Base-by-base conservation (phyloP, 2,329 filamentous ascomycete genomes). In the Epichloe scottii region DNA sequence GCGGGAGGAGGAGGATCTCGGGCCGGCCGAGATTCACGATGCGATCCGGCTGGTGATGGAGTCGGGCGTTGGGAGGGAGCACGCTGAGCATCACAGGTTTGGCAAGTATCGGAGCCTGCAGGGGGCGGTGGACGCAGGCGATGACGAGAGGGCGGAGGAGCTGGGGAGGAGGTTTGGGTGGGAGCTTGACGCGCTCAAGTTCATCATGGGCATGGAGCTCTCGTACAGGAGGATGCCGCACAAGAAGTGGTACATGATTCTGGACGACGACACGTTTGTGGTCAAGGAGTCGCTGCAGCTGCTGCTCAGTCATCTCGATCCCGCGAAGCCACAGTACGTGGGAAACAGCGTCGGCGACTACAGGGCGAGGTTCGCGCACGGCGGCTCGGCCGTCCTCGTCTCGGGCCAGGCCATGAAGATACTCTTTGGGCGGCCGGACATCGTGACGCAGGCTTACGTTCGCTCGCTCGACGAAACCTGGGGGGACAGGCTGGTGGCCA, bases 241-340 rank as follows among this genome's bases (percentile, higher is more conserved):
- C 54, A 80, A 79, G 65, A 77, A 77, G 59, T 80, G 77, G 77
- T 80, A 79, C 58, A 61, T 79, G 54, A 72, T 80, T 55, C 62
- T 77, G 14, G 77, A 80, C 61, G 77, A 80, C 60, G 77, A 81
- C 59, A 80, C 75, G 1, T 80, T 73, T 58, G 60, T 80, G 43
- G 67, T 79, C 43, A 69, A 69, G 48, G 66, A 71, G 3, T 76
- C 76, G 12, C 61, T 80, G 30, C 63, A 66, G 41, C 61, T 71
- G 2, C 62, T 80, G 12, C 65, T 80, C 14, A 66, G 68, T 17
- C 75, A 77, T 51, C 62, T 80, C 52, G 67, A 79, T 60, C 66
- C 71, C 2, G 56, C 64, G 5, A 62, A 66, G 48, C 69, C 73
- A 14, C 67, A 74, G 41, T 79, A 79, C 58, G 59, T 81, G 21